Percentiles rank a stretch among this genome's conserved stretches.
These are phyloP conservation scores for Leccinum imitatum DNA, from an alignment of 768 basidiomycete genomes.

Conservation along the genomic window DNA sequence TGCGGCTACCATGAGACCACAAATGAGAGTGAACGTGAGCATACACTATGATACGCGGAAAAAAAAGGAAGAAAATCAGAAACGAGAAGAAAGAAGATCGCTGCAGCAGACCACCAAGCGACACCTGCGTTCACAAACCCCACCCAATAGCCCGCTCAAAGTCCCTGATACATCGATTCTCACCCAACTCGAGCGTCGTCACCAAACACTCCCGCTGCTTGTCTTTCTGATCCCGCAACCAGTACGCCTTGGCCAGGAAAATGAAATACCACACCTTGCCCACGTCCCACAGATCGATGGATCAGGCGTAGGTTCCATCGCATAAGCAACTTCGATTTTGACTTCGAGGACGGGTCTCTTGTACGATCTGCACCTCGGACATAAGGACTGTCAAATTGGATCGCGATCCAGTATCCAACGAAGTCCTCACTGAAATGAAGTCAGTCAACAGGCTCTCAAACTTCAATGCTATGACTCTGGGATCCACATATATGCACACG, in stretches of 20 bases:
- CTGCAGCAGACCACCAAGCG: no score
- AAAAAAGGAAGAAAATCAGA: no score
- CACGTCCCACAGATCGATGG: constrained; percentile 61
- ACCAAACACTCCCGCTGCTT: constrained; percentile 73
- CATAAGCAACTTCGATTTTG: constrained; percentile 3
- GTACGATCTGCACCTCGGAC: constrained; percentile 2
- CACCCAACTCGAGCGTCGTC: constrained; percentile 63
- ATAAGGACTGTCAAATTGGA: constrained; percentile 13
- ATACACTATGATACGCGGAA: no score
- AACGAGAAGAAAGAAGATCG: no score
- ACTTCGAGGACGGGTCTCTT: constrained; percentile 15
- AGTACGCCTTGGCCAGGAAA: constrained; percentile 79
- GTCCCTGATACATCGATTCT: constrained; percentile 64
- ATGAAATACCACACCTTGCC: constrained; percentile 96
- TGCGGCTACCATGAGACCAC: no score
- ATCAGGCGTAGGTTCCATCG: constrained; percentile 4
- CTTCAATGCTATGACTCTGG: neutral
- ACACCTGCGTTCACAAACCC: constrained; percentile 44
- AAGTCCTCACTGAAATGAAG: constrained; percentile 26
- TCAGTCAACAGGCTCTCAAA: neutral
- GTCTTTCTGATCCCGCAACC: constrained; percentile 67
- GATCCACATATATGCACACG: no score
- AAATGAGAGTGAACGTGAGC: no score
- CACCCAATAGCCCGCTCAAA: constrained; percentile 62
- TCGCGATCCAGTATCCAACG: constrained; percentile 26